Percentiles rank a stretch among this genome's conserved stretches.
Conservation (phyloP, 2,329 filamentous ascomycete species). For the Fusarium temperatum region DNA sequence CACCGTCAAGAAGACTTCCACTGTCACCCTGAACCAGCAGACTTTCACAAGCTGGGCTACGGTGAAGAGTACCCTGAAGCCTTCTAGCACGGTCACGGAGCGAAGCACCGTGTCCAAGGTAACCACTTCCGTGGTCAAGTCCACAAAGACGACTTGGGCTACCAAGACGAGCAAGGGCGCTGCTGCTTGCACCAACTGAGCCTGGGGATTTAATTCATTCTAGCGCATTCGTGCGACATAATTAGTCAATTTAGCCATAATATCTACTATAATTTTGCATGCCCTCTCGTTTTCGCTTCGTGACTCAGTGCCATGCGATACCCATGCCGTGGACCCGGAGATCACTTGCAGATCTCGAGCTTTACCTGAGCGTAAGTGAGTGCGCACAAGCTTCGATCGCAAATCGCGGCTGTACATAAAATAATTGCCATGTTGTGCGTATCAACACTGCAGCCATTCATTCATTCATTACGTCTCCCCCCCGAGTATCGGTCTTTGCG, state of each 20-base stretch:
- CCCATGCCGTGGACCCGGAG: constrained; percentile 21
- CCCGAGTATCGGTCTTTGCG: not conserved
- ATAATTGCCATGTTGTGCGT: not conserved
- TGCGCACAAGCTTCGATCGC: constrained; percentile 14
- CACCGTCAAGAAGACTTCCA: constrained; percentile 24
- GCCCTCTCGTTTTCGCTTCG: not conserved
- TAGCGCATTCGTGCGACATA: not conserved
- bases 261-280: not conserved
- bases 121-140: constrained; percentile 23
- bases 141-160: constrained; percentile 21
- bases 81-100: constrained; percentile 27
- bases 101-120: constrained; percentile 26
- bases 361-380: constrained; percentile 16
- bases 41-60: constrained; percentile 33
- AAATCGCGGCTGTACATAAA: not conserved
- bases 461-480: not conserved
- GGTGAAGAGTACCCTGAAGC: constrained; percentile 37
- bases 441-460: not conserved
- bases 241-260: not conserved
- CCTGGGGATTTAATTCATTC: not conserved
- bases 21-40: not conserved
- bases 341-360: constrained; percentile 29
- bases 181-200: constrained; percentile 17
- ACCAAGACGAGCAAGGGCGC: constrained; percentile 31
- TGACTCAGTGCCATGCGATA: constrained; percentile 5